Percentiles rank a stretch among this genome's conserved stretches.
Evolutionary conservation across 1,284 basidiomycete genomes (phyloP).

Genomic region (Ganoderma boninense): DNA sequence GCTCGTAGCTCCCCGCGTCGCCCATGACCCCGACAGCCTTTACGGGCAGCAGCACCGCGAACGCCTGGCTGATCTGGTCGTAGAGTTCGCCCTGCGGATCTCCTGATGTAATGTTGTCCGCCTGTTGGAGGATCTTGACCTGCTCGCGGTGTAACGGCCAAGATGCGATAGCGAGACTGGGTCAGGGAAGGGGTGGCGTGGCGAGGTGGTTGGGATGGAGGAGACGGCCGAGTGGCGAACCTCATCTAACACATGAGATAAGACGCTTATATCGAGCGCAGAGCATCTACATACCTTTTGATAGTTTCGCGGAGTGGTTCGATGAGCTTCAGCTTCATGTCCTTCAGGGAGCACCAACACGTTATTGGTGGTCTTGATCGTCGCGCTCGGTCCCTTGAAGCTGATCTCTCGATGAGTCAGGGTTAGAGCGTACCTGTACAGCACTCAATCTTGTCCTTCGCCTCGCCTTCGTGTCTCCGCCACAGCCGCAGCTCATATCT

Average conservation of each 20-base stretch:
- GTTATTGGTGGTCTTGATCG: slow-evolving; percentile 99
- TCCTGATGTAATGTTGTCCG: slow-evolving; percentile 99
- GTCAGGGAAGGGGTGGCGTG: slow-evolving; percentile 98
- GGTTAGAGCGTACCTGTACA: slow-evolving; percentile 99
- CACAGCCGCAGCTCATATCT: slow-evolving; percentile 88
- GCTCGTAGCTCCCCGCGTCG: slow-evolving; percentile 96
- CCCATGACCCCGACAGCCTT: slow-evolving; percentile 98
- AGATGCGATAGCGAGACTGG: slow-evolving; percentile 97
- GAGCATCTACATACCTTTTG: slow-evolving; percentile 78
- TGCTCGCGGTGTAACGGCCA: slow-evolving; percentile 95
- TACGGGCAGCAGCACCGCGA: slow-evolving; percentile 96
- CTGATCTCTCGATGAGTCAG: slow-evolving; percentile 99
- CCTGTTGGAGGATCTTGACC: slow-evolving; percentile 93
- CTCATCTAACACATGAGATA: slow-evolving; percentile 72
- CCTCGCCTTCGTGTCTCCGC: slow-evolving; percentile 71
- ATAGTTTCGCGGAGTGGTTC: slow-evolving; percentile 97
- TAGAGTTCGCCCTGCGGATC: slow-evolving; percentile 94
- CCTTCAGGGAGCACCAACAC: slow-evolving; percentile 94
- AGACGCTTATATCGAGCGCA: background rate
- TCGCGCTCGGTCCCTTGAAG: slow-evolving; percentile 99
- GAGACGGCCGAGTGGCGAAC: slow-evolving; percentile 91
- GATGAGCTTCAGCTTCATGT: slow-evolving; percentile 99
- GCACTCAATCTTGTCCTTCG: slow-evolving; percentile 96
- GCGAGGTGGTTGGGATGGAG: slow-evolving; percentile 96
- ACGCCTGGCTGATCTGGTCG: slow-evolving; percentile 96